Conservation (phyloP, 495 filamentous ascomycete genomes). For the Hyaloscypha bicolor region DNA sequence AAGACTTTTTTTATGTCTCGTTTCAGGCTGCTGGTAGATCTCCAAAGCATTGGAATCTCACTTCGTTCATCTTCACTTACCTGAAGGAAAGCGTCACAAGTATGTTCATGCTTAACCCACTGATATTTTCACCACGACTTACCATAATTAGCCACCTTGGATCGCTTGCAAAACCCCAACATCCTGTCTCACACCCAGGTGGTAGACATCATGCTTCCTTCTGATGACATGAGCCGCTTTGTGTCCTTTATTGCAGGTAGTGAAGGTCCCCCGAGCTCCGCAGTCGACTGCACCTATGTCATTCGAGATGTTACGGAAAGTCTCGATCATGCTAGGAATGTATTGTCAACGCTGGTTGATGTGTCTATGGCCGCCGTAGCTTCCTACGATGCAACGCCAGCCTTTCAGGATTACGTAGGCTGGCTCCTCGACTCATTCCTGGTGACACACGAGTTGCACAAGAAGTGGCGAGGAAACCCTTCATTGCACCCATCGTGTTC, state of each 20-base stretch:
- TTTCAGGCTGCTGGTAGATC: constrained; percentile 41
- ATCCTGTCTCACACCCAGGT: constrained; percentile 14
- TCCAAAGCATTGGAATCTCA: constrained; percentile 47
- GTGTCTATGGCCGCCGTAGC: constrained; percentile 29
- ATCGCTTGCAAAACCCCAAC: constrained; percentile 22
- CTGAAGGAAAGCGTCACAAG: constrained; percentile 37
- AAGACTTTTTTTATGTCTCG: constrained; percentile 50
- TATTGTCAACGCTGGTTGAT: constrained; percentile 39
- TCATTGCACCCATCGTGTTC: constrained; percentile 11
- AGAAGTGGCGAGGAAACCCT: constrained; percentile 19
- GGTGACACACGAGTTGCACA: constrained; percentile 23
- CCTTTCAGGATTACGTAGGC: constrained; percentile 32
- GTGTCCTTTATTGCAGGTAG: neutral
- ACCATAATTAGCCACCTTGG: constrained; percentile 18
- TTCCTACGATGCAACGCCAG: constrained; percentile 27
- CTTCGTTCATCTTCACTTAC: constrained; percentile 44
- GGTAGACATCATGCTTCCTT: constrained; percentile 11
- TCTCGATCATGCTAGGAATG: constrained; percentile 32
- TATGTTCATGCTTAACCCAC: constrained; percentile 15
- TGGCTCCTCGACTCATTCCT: constrained; percentile 34
- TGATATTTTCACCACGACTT: neutral
- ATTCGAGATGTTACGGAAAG: constrained; percentile 14
- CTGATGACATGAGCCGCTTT: constrained; percentile 9
- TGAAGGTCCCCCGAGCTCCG: neutral
- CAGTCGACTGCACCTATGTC: constrained; percentile 19